Evolutionary conservation across 1,284 basidiomycete genomes (phyloP).

Genomic region (Cutaneotrichosporon spelunceum): DNA sequence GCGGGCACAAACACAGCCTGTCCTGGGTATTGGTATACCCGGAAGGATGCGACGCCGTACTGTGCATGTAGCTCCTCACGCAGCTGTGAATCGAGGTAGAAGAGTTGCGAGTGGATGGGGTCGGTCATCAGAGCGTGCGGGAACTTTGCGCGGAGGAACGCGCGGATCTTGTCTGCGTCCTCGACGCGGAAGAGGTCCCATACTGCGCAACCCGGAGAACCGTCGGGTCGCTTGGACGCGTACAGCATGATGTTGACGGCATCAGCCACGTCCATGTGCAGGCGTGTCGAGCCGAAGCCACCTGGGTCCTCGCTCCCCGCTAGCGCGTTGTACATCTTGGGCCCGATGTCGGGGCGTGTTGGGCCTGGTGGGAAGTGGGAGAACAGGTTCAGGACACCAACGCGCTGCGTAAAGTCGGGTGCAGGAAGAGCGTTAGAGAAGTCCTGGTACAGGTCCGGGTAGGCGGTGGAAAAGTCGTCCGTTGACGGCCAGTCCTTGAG

Average conservation of each 20-base stretch:
- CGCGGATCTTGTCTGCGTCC: slow-evolving; percentile 73
- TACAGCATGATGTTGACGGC: slow-evolving; percentile 89
- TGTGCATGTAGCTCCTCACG: slow-evolving; percentile 66
- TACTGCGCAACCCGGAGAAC: slow-evolving; percentile 71
- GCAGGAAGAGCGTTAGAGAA: slow-evolving; percentile 79
- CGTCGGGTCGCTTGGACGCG: slow-evolving; percentile 62
- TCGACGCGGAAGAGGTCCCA: slow-evolving; percentile 88
- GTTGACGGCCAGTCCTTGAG: slow-evolving; percentile 80
- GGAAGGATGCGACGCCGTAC: slow-evolving; percentile 69
- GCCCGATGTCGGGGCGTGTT: slow-evolving; percentile 80
- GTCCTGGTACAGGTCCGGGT: slow-evolving; percentile 83
- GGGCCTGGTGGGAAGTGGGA: slow-evolving; percentile 71
- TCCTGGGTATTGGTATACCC: slow-evolving; percentile 85
- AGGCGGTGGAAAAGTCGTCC: slow-evolving; percentile 73
- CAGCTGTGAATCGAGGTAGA: slow-evolving; percentile 72
- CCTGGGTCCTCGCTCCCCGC: slow-evolving; percentile 29
- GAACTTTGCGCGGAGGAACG: slow-evolving; percentile 61
- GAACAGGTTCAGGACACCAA: slow-evolving; percentile 82
- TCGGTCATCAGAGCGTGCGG: slow-evolving; percentile 54
- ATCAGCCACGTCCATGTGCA: slow-evolving; percentile 97
- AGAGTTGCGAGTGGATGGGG: slow-evolving; percentile 85
- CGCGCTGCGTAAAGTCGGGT: slow-evolving; percentile 79
- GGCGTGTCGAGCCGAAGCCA: slow-evolving; percentile 58
- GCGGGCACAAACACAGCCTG: slow-evolving; percentile 94
- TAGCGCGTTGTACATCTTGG: slow-evolving; percentile 58